A percentile compares a stretch with the other conserved stretches of the same genome.
Evolutionary conservation across 129 eudicot species (phyloP).

Genomic region (Lactuca saligna): DNA sequence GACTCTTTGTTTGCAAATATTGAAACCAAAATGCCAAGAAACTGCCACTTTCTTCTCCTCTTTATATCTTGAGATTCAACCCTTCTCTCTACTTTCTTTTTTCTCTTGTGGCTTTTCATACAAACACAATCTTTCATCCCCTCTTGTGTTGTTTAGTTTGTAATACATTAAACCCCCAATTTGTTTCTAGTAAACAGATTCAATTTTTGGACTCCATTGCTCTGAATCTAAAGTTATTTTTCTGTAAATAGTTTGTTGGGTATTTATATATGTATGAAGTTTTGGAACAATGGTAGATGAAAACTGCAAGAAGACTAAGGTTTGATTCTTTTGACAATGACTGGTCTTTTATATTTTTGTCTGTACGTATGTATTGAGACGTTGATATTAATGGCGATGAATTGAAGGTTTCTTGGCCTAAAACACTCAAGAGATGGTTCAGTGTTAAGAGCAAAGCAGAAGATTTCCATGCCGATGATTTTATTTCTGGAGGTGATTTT

Average conservation of each 20-base stretch:
- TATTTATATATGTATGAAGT: constrained; percentile 40
- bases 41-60: constrained; percentile 50
- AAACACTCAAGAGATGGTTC: constrained; percentile 89
- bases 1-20: constrained; percentile 39
- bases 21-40: constrained; percentile 53
- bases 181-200: constrained; percentile 13
- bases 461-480: constrained; percentile 84
- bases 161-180: not conserved
- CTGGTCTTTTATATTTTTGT: constrained; percentile 7
- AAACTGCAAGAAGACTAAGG: constrained; percentile 86
- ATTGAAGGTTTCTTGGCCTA: constrained; percentile 86
- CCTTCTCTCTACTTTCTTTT: constrained; percentile 20
- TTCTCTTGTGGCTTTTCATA: constrained; percentile 27
- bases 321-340: constrained; percentile 27
- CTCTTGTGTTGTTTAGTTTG: constrained; percentile 8
- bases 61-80: constrained; percentile 43
- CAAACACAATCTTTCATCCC: not conserved
- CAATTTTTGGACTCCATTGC: constrained; percentile 3
- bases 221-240: not conserved
- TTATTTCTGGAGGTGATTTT: constrained; percentile 57
- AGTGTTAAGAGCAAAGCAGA: constrained; percentile 75
- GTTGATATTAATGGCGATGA: constrained; percentile 31
- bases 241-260: constrained; percentile 21
- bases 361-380: constrained; percentile 1
- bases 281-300: constrained; percentile 79